Conservation (phyloP, 352 stramenopile species). For the Ophiocytium majus region DNA sequence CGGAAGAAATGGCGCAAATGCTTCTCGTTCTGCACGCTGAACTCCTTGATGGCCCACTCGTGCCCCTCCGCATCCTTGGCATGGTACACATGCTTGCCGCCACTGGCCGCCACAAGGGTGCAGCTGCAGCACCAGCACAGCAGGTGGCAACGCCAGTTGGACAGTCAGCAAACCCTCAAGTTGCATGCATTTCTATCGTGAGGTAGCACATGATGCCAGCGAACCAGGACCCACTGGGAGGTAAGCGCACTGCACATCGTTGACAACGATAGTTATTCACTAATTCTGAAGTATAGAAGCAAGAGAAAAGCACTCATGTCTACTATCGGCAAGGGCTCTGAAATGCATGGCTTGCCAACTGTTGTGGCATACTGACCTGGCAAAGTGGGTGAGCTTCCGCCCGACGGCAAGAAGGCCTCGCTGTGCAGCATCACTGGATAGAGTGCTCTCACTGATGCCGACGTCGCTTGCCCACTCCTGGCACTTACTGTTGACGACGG, state of each 20-base stretch:
- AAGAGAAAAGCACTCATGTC: neutral
- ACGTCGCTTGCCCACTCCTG: neutral
- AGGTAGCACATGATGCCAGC: neutral
- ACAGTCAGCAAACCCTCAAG: neutral
- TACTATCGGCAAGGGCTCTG: neutral
- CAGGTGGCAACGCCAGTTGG: neutral
- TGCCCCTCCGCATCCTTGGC: neutral
- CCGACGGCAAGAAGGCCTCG: neutral
- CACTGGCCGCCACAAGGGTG: neutral
- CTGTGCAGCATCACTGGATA: neutral
- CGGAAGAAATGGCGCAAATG: neutral
- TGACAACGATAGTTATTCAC: too few relatives aligned
- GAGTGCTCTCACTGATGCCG: neutral
- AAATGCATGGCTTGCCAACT: neutral
- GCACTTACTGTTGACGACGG: neutral
- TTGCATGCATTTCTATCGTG: too few relatives aligned
- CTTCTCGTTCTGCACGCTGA: neutral
- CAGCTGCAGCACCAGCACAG: neutral
- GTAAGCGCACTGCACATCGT: too few relatives aligned
- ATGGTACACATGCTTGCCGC: neutral
- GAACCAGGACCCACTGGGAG: neutral
- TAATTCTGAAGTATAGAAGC: neutral
- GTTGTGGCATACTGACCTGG: neutral
- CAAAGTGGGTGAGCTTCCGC: neutral
- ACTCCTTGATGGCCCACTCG: slow-evolving; percentile 19